Conservation (phyloP, 148 eudicot species). For the Rhododendron ferrugineum region DNA sequence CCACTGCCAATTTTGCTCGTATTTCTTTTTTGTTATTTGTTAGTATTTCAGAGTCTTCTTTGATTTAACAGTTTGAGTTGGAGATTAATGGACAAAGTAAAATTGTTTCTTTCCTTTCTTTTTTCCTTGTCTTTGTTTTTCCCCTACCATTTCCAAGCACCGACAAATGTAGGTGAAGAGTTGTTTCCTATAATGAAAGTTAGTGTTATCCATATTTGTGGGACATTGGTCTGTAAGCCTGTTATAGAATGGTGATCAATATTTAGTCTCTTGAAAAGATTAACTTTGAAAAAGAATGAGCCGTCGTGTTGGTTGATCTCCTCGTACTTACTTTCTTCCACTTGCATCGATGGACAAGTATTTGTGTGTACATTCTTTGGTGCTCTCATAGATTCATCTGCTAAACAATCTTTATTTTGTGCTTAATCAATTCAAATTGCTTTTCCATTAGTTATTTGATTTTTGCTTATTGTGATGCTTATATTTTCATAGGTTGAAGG, state of each 20-base stretch:
- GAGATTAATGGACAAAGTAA: background rate
- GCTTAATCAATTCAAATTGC: background rate
- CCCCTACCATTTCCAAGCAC: background rate
- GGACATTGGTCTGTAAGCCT: background rate
- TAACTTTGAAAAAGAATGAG: background rate
- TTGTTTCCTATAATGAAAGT: background rate
- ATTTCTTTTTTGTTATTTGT: no score
- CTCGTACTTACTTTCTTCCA: background rate
- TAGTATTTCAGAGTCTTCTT: no score
- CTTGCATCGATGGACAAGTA: background rate
- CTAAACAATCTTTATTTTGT: background rate
- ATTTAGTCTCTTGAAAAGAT: background rate
- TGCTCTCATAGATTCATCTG: background rate
- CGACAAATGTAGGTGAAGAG: background rate
- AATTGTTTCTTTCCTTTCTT: background rate
- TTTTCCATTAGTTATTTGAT: background rate
- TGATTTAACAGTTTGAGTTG: background rate
- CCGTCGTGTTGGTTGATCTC: background rate
- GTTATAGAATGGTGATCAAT: background rate
- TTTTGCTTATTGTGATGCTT: background rate
- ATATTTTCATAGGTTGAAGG: slow-evolving; percentile 55
- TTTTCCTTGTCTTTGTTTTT: background rate
- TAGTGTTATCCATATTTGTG: background rate
- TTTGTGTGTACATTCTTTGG: background rate
- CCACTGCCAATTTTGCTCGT: no score